Base-by-base conservation (phyloP, 306 rosid species). In the Fragaria iinumae region DNA sequence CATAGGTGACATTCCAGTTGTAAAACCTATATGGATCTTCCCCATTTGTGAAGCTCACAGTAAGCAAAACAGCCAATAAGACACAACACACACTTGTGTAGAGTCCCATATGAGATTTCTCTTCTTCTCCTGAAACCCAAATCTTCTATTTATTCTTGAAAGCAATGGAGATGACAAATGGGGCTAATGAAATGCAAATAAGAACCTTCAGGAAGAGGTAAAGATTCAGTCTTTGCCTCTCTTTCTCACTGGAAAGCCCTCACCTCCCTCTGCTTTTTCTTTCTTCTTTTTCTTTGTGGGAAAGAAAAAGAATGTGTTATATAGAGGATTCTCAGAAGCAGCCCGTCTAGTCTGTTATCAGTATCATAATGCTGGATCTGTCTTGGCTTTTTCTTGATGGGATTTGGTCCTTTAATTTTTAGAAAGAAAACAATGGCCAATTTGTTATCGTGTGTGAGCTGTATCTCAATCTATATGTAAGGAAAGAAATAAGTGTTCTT, bases 11-110 rank as follows among this genome's bases (percentile, higher is more conserved):
- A 72, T 89, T 91, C 97, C 98, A 93, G 52, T 76, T 78, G 50
- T 69, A 87, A 83, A 91, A 93, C 69, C 88, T 91, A 77, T 93
- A 93, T 25, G 98, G 96, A 65, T 89, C 92, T 38, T 89, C 98
- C 2, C 89, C 97, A 76, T 13, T 80, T 23, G 85, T 77, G 83
- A 73, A 89, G 79, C 73, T 77, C 49, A 84, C 57, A 11, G 8
- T 60, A 69, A 86, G 78, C 82, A 90, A 75, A 55, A 87, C 55
- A n/a, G 83, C 36, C 39, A 86, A 21, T 10, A 87, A 39, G 21
- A 83, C 9, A 69, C 68, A 83, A 38, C 82, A 76, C n/a, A 57
- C 7, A 63, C 79, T 88, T 80, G 23, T 63, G 18, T 72, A 53
- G 73, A 53, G 56, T 63, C 83, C 85, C 93, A 91, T 91, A 44